Percentiles rank a stretch among this genome's conserved stretches.
These are phyloP conservation scores for Saturnispora sanitii DNA, from an alignment of 805 yeast species.

Conservation along the genomic window DNA sequence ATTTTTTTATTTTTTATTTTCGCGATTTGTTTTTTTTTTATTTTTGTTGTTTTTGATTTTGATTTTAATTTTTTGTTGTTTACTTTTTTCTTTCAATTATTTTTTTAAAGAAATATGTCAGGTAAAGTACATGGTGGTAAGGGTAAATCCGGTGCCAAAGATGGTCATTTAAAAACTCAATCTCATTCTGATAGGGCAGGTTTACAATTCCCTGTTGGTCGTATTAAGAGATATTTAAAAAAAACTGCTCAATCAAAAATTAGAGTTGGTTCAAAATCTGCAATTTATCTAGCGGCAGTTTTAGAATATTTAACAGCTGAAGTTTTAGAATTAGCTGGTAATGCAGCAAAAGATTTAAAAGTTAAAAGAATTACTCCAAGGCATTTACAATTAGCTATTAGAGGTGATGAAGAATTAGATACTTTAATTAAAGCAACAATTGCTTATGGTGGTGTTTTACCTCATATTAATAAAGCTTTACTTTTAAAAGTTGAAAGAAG, in stretches of 20 bases:
- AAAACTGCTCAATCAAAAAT: slow-evolving; percentile 70
- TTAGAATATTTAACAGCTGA: slow-evolving; percentile 95
- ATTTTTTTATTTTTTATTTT: background rate
- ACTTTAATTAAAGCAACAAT: slow-evolving; percentile 89
- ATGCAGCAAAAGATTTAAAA: slow-evolving; percentile 92
- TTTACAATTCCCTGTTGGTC: slow-evolving; percentile 94
- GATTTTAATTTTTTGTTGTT: background rate
- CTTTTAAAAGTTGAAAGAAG: slow-evolving; percentile 66
- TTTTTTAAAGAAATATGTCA: slow-evolving; percentile 39
- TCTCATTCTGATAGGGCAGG: slow-evolving; percentile 95
- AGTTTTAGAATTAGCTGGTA: slow-evolving; percentile 95
- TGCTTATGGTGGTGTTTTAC: slow-evolving; percentile 97
- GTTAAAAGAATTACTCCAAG: slow-evolving; percentile 97
- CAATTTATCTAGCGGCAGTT: slow-evolving; percentile 92
- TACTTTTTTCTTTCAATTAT: background rate
- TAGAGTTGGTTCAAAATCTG: slow-evolving; percentile 69
- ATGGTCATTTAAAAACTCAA: slow-evolving; percentile 44
- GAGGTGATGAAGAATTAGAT: slow-evolving; percentile 97
- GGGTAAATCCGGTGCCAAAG: slow-evolving; percentile 85
- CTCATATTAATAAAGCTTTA: slow-evolving; percentile 80
- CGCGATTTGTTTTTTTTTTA: background rate
- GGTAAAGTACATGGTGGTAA: slow-evolving; percentile 89
- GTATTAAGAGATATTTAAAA: slow-evolving; percentile 94
- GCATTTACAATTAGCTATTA: slow-evolving; percentile 91
- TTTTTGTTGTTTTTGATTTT: background rate